Evolutionary conservation across 805 yeast genomes (phyloP).

Genomic region (Blastobotrys muscicola): DNA sequence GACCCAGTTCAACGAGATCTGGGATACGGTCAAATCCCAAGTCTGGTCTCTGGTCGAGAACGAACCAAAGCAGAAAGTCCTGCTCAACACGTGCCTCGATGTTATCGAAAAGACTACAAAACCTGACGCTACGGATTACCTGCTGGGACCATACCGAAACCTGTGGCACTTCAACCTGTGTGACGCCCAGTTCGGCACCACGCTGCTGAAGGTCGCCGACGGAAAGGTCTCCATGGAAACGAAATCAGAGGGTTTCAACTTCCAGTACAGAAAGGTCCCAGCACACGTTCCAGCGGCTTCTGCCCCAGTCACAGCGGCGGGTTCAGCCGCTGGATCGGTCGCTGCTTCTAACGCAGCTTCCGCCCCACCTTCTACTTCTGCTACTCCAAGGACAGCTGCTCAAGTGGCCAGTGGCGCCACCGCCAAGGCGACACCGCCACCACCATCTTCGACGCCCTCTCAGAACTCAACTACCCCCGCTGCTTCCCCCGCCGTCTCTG

Average conservation of each 20-base stretch:
- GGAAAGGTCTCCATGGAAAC: conserved; percentile 46
- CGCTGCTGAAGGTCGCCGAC: conserved; percentile 36
- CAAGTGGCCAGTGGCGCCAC: too few species aligned
- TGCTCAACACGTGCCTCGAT: conserved; percentile 47
- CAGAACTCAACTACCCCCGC: neutral
- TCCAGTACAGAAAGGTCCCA: conserved; percentile 35
- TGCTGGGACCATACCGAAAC: conserved; percentile 56
- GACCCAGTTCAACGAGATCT: conserved; percentile 50
- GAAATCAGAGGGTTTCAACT: conserved; percentile 54
- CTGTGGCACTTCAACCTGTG: conserved; percentile 73
- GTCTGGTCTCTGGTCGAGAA: conserved; percentile 34
- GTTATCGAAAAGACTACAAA: conserved; percentile 41
- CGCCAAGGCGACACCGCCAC: neutral
- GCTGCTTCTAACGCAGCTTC: conserved; percentile 1
- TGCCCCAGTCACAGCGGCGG: conserved; percentile 3
- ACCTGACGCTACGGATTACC: conserved; percentile 39
- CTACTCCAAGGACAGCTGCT: neutral
- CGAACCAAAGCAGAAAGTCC: conserved; percentile 36
- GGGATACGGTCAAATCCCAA: conserved; percentile 50
- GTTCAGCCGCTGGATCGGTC: neutral
- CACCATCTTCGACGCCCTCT: neutral
- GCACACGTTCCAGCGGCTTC: neutral
- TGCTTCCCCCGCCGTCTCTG: neutral
- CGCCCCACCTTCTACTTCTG: neutral
- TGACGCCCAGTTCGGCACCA: conserved; percentile 45